Conservation (phyloP, 2,329 filamentous ascomycete species). For the Xylariomycetidae sp. region DNA sequence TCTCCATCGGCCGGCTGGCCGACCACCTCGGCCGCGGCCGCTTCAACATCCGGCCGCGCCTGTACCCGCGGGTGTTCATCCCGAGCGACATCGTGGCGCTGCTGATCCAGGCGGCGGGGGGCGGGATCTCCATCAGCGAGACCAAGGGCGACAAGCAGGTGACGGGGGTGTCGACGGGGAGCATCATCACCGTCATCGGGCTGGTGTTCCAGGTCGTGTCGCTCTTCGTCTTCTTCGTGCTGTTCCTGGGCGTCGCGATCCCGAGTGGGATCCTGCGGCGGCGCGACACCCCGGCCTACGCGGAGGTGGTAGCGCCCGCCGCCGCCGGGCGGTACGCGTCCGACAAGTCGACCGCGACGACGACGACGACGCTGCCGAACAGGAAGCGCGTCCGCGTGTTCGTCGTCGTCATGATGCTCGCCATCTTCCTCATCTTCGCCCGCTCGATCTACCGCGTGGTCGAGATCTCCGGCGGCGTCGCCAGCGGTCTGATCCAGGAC, state of each 20-base stretch:
- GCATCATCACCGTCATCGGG: constrained; percentile 9
- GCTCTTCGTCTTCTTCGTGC: constrained; percentile 8
- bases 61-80: constrained; percentile 11
- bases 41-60: constrained; percentile 10
- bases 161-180: constrained; percentile 2
- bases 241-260: constrained; percentile 10
- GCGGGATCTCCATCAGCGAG: constrained; percentile 5
- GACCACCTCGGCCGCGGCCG: constrained; percentile 12
- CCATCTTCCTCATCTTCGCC: constrained; percentile 9
- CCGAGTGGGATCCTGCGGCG: constrained; percentile 7
- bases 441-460: constrained; percentile 9
- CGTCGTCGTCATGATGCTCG: constrained; percentile 5
- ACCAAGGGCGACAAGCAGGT: neutral
- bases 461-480: constrained; percentile 8
- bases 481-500: constrained; percentile 6
- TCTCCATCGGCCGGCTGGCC: constrained; percentile 12
- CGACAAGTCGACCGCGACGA: no score
- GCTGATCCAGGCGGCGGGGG: constrained; percentile 8
- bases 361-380: no score
- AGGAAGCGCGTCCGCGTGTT: constrained; percentile 8
- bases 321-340: constrained; percentile 3
- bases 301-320: no score
- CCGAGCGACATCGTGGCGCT: constrained; percentile 9
- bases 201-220: constrained; percentile 10
- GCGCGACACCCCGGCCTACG: neutral